Base-by-base conservation (phyloP, 371 early-diverging fungal genomes). In the Zancudomyces culisetae region DNA sequence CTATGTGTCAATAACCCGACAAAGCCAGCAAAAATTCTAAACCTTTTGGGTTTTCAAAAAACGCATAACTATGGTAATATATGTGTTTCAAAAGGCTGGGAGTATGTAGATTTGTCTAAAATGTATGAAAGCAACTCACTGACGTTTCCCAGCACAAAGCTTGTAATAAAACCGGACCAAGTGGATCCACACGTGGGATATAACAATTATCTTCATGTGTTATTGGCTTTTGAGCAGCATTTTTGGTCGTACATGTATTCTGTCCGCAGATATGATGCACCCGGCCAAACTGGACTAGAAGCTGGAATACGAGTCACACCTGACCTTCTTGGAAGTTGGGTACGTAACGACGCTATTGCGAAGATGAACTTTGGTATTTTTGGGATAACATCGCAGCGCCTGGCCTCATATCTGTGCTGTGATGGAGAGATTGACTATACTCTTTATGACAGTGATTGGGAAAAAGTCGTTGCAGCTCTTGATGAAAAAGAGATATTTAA, bases 241-340 rank as follows among this genome's bases (percentile, higher is more conserved):
- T 43, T 43, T 43, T 43, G 43, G 43, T 43, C 43, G 24, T 21
- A 12, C 43, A 43, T 43, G 43, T 43, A 43, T 24, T 43, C 43
- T n/a, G 43, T 43, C 10, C 24, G 20, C 6, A 4, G 43, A 4
- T 43, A 43, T 19, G 43, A 43, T 43, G 43, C 43, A 43, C 43
- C 43, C 6, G 43, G 43, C 6, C 43, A 43, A 19, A 8, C 43
- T 10, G 43, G 43, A 21, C 43, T 43, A 4, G 43, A 43, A 24
- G 43, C 43, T 4, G 43, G 43, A 20, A 12, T 43, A 43, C 43
- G 24, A 6, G 43, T 43, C 10, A 43, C 43, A 4, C 43, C 43
- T 21, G 43, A 43, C 21, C 19, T n/a, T n/a, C 20, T 43, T 10
- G 43, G 43, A 12, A 20, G 21, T 10, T 43, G 43, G 43, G 19